A percentile compares a stretch with the other conserved stretches of the same genome.
These are phyloP conservation scores for Aspergillus flavus DNA, from an alignment of 2,329 filamentous ascomycete species.

Conservation along the genomic window DNA sequence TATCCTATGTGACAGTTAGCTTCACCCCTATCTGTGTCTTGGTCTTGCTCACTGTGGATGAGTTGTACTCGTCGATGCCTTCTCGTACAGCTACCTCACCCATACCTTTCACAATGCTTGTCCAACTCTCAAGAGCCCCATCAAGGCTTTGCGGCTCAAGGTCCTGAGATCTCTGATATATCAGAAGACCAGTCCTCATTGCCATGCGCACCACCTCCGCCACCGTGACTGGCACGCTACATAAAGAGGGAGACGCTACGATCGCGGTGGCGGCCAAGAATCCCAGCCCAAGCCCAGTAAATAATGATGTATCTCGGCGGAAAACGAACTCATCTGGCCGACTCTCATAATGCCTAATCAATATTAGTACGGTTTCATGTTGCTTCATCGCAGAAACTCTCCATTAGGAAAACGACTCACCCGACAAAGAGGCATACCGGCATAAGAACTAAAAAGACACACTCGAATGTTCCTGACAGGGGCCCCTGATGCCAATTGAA, in stretches of 20 bases:
- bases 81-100: constrained; percentile 23
- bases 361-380: background rate
- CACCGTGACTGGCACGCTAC: constrained; percentile 44
- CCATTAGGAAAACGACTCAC: constrained; percentile 31
- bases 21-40: background rate
- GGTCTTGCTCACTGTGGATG: constrained; percentile 9
- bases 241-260: constrained; percentile 40
- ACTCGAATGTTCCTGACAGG: constrained; percentile 50
- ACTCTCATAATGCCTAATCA: background rate
- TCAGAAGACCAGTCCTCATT: constrained; percentile 51
- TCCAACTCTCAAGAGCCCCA: constrained; percentile 25
- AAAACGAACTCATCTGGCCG: background rate
- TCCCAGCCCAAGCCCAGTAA: constrained; percentile 49
- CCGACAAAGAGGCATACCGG: constrained; percentile 49
- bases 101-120: constrained; percentile 27
- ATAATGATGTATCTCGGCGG: background rate
- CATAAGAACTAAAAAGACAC: constrained; percentile 45
- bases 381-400: background rate
- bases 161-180: constrained; percentile 47
- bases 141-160: constrained; percentile 41
- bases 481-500: constrained; percentile 42
- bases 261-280: constrained; percentile 49
- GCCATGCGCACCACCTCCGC: constrained; percentile 48
- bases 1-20: constrained; percentile 11
- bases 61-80: constrained; percentile 27